Percentiles rank a stretch among this genome's conserved stretches.
These are phyloP conservation scores for Elaeis guineensis DNA, from an alignment of 176 grass and related monocot genomes.

Conservation along the genomic window DNA sequence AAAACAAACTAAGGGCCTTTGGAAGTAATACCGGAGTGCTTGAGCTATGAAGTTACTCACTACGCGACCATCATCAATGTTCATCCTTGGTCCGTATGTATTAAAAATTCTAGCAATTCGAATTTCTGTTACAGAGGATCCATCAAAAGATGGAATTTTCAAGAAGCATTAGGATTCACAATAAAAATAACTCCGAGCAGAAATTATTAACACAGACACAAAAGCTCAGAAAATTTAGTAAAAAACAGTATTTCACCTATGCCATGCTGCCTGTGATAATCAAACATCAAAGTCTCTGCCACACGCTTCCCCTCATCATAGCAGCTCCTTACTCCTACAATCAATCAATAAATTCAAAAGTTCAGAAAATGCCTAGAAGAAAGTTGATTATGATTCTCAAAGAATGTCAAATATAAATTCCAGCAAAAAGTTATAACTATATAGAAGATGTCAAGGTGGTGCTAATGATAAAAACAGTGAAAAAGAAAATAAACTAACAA, in stretches of 20 bases:
- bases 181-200: no score
- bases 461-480: no score
- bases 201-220: no score
- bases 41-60: slow-evolving; percentile 99
- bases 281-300: slow-evolving; percentile 97
- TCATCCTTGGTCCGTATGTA: slow-evolving; percentile 99
- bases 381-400: not conserved
- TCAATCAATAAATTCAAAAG: slow-evolving; percentile 1
- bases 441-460: no score
- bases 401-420: no score
- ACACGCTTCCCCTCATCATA: slow-evolving; percentile 99
- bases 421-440: no score
- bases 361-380: not conserved
- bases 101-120: slow-evolving; percentile 99
- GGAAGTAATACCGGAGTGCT: slow-evolving; percentile 70
- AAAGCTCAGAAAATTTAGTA: no score
- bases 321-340: slow-evolving; percentile 95
- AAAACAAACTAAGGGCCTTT: not conserved
- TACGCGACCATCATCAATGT: slow-evolving; percentile 98
- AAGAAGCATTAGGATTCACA: no score
- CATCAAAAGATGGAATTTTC: slow-evolving; percentile 8
- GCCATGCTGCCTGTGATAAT: slow-evolving; percentile 99
- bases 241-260: slow-evolving; percentile 27
- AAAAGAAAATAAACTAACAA: no score
- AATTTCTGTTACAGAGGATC: slow-evolving; percentile 44